phyloP scores from a whole-genome alignment of 495 filamentous ascomycete species.

The Aspergillus sclerotioniger region DNA sequence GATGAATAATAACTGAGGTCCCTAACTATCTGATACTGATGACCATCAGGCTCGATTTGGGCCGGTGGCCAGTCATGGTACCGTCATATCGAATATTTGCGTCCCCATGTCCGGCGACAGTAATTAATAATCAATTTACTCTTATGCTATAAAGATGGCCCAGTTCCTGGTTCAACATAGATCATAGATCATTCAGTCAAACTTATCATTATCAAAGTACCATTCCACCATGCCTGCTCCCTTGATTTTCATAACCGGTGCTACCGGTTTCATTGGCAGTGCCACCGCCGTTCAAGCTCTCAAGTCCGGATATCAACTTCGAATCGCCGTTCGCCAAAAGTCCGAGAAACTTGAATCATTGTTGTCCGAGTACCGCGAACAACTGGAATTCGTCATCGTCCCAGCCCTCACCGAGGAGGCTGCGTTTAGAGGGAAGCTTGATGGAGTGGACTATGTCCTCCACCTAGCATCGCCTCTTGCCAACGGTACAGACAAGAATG shows the following conservation, averaged over 20 bases:
- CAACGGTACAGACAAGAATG: conserved; percentile 23
- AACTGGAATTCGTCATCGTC: conserved; percentile 30
- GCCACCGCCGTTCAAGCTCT: conserved; percentile 38
- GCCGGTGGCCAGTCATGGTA: no score
- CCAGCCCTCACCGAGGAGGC: conserved; percentile 31
- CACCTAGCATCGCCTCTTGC: conserved; percentile 42
- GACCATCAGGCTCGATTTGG: no score
- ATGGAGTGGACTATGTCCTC: conserved; percentile 37
- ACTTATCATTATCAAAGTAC: no score
- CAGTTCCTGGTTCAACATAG: no score
- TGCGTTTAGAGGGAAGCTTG: conserved; percentile 29
- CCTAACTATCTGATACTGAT: no score
- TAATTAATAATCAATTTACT: no score
- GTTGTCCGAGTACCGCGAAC: conserved; percentile 16
- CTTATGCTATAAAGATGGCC: no score
- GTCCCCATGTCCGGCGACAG: no score
- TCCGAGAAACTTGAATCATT: conserved; percentile 20
- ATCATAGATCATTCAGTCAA: no score
- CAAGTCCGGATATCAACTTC: conserved; percentile 35
- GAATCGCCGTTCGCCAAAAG: conserved; percentile 35
- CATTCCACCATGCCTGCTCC: conserved; percentile 15
- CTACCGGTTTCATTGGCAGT: conserved; percentile 43
- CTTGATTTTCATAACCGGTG: conserved; percentile 47
- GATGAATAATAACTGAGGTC: no score
- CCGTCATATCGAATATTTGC: no score